Conservation (phyloP, 1,284 basidiomycete species). For the Melampsora medusae region DNA sequence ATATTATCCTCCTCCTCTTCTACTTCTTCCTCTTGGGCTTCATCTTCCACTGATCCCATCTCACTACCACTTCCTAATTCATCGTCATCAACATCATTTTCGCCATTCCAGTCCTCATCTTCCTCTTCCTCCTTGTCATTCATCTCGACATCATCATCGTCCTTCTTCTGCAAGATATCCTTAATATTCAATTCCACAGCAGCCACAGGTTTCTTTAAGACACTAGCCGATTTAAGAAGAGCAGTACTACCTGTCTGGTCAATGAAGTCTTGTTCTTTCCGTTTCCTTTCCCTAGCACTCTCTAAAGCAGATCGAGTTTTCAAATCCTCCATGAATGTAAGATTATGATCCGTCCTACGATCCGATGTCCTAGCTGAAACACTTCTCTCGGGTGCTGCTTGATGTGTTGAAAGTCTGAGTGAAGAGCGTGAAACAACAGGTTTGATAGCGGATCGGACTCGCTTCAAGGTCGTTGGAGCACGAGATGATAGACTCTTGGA, state of each 20-base stretch:
- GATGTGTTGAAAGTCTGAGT: conserved; percentile 9
- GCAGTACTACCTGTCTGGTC: conserved; percentile 14
- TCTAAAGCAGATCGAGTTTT: conserved; percentile 18
- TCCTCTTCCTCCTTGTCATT: not conserved
- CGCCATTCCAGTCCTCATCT: conserved; percentile 12
- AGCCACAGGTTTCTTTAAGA: not conserved
- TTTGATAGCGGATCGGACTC: not conserved
- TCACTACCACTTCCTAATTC: conserved; percentile 33
- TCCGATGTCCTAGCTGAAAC: not conserved
- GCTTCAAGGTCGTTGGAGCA: not conserved
- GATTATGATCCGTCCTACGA: too few species aligned
- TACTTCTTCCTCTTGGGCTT: conserved; percentile 9
- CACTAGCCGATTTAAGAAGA: not conserved
- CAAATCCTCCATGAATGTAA: not conserved
- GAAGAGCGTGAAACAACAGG: not conserved
- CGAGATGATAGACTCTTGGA: not conserved
- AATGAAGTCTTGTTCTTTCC: conserved; percentile 23
- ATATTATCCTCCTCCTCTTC: conserved; percentile 11
- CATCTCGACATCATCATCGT: not conserved
- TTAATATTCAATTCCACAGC: conserved; percentile 8
- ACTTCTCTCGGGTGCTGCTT: not conserved
- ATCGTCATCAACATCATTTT: conserved; percentile 5
- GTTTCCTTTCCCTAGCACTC: conserved; percentile 1
- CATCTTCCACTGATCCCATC: not conserved
- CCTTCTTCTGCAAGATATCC: conserved; percentile 3